Percentiles rank a stretch among this genome's conserved stretches.
These are phyloP conservation scores for Aspergillus alliaceus DNA, from an alignment of 2,329 filamentous ascomycete genomes.

Conservation along the genomic window DNA sequence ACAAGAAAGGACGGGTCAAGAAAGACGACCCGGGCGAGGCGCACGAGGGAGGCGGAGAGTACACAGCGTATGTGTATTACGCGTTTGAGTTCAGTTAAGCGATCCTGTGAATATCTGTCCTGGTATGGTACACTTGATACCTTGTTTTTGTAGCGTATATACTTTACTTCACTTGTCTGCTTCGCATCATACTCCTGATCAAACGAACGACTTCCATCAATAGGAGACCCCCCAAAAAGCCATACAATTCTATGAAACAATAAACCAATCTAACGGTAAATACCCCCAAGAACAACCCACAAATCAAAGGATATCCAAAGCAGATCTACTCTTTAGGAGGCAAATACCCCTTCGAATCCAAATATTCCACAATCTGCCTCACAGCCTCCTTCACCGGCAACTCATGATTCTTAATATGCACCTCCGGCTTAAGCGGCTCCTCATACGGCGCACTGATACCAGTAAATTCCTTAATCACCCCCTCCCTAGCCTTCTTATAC, in stretches of 20 bases:
- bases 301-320: too few species aligned
- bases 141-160: slow-evolving; percentile 17
- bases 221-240: background rate
- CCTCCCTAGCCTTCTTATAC: slow-evolving; percentile 93
- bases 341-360: slow-evolving; percentile 67
- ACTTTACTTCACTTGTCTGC: slow-evolving; percentile 5
- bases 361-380: slow-evolving; percentile 75
- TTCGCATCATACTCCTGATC: background rate
- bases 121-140: slow-evolving; percentile 8
- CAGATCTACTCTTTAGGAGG: slow-evolving; percentile 34
- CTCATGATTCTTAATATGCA: slow-evolving; percentile 80
- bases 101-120: background rate
- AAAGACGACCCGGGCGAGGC: slow-evolving; percentile 92
- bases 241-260: slow-evolving; percentile 2
- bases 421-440: slow-evolving; percentile 79
- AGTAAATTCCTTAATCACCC: slow-evolving; percentile 96
- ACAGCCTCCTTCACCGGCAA: slow-evolving; percentile 87
- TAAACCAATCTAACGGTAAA: background rate
- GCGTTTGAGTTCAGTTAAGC: slow-evolving; percentile 73
- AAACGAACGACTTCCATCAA: background rate
- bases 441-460: slow-evolving; percentile 95
- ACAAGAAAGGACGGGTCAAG: slow-evolving; percentile 88
- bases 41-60: slow-evolving; percentile 75
- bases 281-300: background rate
- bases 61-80: slow-evolving; percentile 96